These are phyloP conservation scores for Boletales sp. DNA, from an alignment of 768 basidiomycete species.

Conservation along the genomic window DNA sequence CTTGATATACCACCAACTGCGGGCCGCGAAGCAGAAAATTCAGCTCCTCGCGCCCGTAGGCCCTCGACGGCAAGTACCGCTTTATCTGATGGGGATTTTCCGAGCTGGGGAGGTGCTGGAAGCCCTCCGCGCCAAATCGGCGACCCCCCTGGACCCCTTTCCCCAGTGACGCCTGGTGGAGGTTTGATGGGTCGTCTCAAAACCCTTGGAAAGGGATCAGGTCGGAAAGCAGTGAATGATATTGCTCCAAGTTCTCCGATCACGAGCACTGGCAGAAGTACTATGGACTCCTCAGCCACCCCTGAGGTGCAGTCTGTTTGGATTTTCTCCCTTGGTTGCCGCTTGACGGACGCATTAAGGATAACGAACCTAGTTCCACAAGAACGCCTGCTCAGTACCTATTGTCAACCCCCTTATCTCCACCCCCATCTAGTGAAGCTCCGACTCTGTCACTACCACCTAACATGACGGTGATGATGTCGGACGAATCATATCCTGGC, in stretches of 20 bases:
- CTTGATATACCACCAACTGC: conserved; percentile 34
- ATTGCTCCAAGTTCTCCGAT: conserved; percentile 24
- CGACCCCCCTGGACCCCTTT: conserved; percentile 35
- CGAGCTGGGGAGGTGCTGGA: conserved; percentile 36
- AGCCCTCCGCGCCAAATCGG: conserved; percentile 32
- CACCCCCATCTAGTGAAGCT: conserved; percentile 69
- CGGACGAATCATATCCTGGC: conserved; percentile 73
- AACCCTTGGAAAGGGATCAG: conserved; percentile 62
- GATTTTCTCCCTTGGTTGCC: neutral
- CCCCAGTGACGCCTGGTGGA: conserved; percentile 46
- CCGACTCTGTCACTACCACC: conserved; percentile 61
- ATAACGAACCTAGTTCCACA: conserved; percentile 24
- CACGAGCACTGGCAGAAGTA: conserved; percentile 7
- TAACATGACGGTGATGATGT: conserved; percentile 66
- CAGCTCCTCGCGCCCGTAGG: conserved; percentile 43
- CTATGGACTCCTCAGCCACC: conserved; percentile 12
- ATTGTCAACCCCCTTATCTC: conserved; percentile 52
- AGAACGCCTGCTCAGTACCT: conserved; percentile 55
- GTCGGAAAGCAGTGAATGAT: conserved; percentile 27
- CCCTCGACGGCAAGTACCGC: conserved; percentile 40
- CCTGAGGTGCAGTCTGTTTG: conserved; percentile 23
- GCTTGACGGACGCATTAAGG: conserved; percentile 14
- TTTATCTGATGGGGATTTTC: conserved; percentile 50
- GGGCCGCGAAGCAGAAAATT: conserved; percentile 49
- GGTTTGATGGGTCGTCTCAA: conserved; percentile 80